Base-by-base conservation (phyloP, 2,329 filamentous ascomycete genomes). In the Hypoxylon sp. region DNA sequence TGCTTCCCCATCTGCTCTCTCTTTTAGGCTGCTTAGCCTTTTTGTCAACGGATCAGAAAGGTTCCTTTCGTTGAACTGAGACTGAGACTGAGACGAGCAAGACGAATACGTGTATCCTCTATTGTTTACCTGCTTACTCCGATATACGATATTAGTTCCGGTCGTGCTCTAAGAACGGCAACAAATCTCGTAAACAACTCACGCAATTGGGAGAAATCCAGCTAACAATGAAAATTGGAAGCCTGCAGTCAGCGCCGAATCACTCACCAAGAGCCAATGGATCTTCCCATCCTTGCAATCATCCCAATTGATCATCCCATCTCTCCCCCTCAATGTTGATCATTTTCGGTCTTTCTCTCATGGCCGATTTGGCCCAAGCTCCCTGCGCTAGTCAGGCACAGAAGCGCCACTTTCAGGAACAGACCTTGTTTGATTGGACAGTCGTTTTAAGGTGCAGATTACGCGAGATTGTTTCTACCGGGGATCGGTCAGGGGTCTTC, bases 341-440 rank as follows among this genome's bases (percentile, higher is more conserved):
- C 67, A 63, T 62, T 45, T 60, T 69, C 63, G 63, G 64, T 61
- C 63, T 67, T 71, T 60, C 56, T 67, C 25, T 45, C 43, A 48
- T n/a, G 62, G 48, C 38, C 50, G 34, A 34, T 9, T 25, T 63
- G 68, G 68, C 45, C 68, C 67, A 67, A 65, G 63, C 64, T 67
- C 53, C 64, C 32, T 51, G 61, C 53, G 48, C 67, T 72, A 72
- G 68, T 65, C 71, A 73, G 71, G 71, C 49, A 73, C 71, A 51
- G 38, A 63, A 57, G 58, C 49, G 65, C 69, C 61, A 67, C 53
- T 60, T 61, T 34, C 71, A 73, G 71, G 69, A 51, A 72, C 71
- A 50, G 51, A 23, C 4, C 2, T 5, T n/a, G 9, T 53, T n/a
- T 73, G 50, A 73, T 73, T 73, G 69, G 71, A 13, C 10, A 11